A percentile compares a stretch with the other conserved stretches of the same genome.
These are phyloP conservation scores for Lentinula boryana DNA, from an alignment of 768 basidiomycete genomes.

Conservation along the genomic window DNA sequence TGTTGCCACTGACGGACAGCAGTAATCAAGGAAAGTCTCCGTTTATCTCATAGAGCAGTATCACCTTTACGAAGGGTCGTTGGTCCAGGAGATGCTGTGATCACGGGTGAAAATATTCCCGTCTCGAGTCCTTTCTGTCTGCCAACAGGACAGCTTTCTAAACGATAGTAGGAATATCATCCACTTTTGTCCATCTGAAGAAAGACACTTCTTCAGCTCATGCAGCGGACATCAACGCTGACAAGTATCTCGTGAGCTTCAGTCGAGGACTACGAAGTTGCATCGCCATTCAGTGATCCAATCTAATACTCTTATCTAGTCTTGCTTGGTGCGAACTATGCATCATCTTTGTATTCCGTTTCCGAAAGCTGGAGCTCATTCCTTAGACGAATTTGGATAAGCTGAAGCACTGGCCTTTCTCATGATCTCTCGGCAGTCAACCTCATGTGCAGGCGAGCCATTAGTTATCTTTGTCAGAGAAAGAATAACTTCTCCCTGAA, in stretches of 20 bases:
- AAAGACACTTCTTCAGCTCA: not conserved
- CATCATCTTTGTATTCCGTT: conserved; percentile 17
- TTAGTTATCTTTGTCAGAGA: not conserved
- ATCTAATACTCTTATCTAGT: conserved; percentile 2
- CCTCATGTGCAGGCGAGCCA: not conserved
- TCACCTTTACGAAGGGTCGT: conserved; percentile 16
- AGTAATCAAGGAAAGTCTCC: conserved; percentile 20
- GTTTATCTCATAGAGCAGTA: conserved; percentile 15
- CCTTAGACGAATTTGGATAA: not conserved
- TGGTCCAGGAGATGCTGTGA: conserved; percentile 11
- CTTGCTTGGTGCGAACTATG: conserved; percentile 19
- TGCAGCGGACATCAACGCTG: conserved; percentile 8
- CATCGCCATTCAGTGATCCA: conserved; percentile 16
- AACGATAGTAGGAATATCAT: conserved; percentile 18
- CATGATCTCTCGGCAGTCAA: not conserved
- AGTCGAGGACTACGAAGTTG: conserved; percentile 19
- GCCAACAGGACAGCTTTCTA: not conserved
- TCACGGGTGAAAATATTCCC: conserved; percentile 15
- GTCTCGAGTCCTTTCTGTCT: not conserved
- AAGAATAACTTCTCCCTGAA: not conserved
- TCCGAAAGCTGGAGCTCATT: conserved; percentile 18
- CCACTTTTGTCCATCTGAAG: conserved; percentile 15
- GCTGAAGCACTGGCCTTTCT: not conserved
- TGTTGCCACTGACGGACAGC: conserved; percentile 12
- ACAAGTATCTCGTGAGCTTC: conserved; percentile 19